A percentile compares a stretch with the other conserved stretches of the same genome.
Evolutionary conservation across 805 yeast genomes (phyloP).

Genomic region (Pichia nanzhaoensis): DNA sequence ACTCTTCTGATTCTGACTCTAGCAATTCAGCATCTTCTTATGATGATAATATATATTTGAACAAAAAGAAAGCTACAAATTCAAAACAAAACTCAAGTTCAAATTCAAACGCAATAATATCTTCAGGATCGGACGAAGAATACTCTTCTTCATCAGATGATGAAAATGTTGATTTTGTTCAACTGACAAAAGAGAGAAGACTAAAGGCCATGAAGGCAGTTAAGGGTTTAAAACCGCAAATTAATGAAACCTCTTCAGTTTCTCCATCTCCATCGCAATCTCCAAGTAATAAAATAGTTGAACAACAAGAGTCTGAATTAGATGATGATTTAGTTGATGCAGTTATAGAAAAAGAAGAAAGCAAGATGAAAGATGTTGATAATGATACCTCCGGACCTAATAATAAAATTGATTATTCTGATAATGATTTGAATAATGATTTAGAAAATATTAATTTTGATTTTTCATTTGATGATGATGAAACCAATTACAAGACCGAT

Average conservation of each 20-base stretch:
- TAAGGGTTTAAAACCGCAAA: constrained; percentile 18
- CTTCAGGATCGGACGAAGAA: constrained; percentile 27
- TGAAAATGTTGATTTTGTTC: constrained; percentile 65
- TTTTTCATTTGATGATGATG: constrained; percentile 22
- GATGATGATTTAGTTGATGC: constrained; percentile 38
- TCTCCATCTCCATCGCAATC: constrained; percentile 5
- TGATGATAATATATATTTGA: constrained; percentile 11
- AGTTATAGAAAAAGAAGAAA: constrained; percentile 37
- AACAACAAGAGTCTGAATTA: constrained; percentile 33
- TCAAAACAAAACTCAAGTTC: constrained; percentile 4
- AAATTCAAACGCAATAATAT: constrained; percentile 13
- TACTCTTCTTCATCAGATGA: constrained; percentile 43
- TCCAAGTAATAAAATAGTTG: constrained; percentile 15
- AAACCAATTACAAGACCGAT: constrained; percentile 10
- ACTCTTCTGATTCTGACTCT: neutral
- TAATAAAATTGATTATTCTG: neutral
- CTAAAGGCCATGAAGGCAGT: constrained; percentile 48
- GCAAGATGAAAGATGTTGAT: constrained; percentile 26
- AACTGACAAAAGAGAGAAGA: constrained; percentile 61
- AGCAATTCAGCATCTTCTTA: constrained; percentile 7
- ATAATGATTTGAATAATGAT: constrained; percentile 13
- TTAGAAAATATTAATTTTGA: constrained; percentile 22
- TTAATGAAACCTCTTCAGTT: constrained; percentile 3
- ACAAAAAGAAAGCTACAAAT: neutral
- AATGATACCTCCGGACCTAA: constrained; percentile 15